Evolutionary conservation across 495 filamentous ascomycete genomes (phyloP).

Genomic region (Penicillium desertorum): DNA sequence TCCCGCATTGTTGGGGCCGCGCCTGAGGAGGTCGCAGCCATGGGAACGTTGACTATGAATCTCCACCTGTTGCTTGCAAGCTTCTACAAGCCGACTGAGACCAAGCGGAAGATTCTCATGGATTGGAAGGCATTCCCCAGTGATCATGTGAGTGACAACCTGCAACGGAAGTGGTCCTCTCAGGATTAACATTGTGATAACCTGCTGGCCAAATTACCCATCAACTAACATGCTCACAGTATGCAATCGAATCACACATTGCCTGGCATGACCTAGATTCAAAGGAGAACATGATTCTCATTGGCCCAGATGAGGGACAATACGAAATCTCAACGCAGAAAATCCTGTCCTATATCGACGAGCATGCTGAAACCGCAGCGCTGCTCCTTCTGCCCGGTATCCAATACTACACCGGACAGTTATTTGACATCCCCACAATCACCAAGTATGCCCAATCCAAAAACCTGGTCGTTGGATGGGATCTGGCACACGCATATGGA

Average conservation of each 20-base stretch:
- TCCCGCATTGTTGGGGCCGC: conserved; percentile 79
- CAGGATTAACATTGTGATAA: neutral
- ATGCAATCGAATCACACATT: conserved; percentile 88
- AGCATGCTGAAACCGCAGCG: conserved; percentile 72
- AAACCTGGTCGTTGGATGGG: conserved; percentile 83
- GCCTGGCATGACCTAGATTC: conserved; percentile 71
- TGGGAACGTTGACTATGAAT: conserved; percentile 91
- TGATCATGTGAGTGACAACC: conserved; percentile 67
- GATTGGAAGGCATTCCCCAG: conserved; percentile 95
- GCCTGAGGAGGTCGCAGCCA: conserved; percentile 78
- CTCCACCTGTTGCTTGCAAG: conserved; percentile 85
- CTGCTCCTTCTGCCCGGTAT: conserved; percentile 85
- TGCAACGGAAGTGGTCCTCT: neutral
- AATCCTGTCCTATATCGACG: conserved; percentile 71
- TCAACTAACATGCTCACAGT: conserved; percentile 48
- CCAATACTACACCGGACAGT: conserved; percentile 93
- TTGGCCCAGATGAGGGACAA: conserved; percentile 58
- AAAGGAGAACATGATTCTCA: conserved; percentile 69
- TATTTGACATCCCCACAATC: conserved; percentile 83
- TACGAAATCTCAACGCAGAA: conserved; percentile 65
- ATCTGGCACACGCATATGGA: conserved; percentile 91
- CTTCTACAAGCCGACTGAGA: conserved; percentile 79
- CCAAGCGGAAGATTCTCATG: conserved; percentile 81
- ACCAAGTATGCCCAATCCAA: conserved; percentile 74
- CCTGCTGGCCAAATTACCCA: neutral